Evolutionary conservation across 768 basidiomycete genomes (phyloP), one percentile per base, ranked within the genome.

Genomic region (Kwoniella sp.): DNA sequence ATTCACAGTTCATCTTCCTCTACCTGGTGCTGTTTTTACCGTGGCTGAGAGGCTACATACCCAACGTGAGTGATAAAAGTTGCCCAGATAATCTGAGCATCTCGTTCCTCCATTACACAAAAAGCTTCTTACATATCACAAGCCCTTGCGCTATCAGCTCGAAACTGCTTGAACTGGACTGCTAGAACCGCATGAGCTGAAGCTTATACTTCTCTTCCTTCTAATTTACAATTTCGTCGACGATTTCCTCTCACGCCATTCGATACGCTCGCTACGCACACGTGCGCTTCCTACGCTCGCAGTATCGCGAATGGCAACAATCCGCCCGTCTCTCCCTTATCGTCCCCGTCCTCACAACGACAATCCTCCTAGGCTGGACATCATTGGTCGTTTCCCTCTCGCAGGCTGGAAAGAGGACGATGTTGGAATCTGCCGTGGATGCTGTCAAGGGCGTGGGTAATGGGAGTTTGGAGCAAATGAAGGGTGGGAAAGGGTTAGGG

Each of bases 301-400:
- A 79, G 77, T 79, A 79, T 53, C 73, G 74, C 12, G 58, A 69
- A 63, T 79, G 77, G 77, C 77, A 79, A 60, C 60, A 72, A 47
- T 79, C 77, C 9, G 69, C 68, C 17, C 60, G 77, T 24, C 55
- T 78, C 9, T 66, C 71, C 8, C 26, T 73, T 15, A 68, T 78
- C 30, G 75, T 78, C 17, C 77, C 77, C 1, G 65, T 72, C 13
- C 58, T 79, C 13, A 79, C 77, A 15, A n/a, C 62, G 2, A 59
- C 74, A 2, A 79, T 79, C 48, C 59, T 79, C 3, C 49, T 70
- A 0, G 76, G 77, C 24, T 79, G 74, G 74, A 68, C 66, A 21
- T 60, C 55, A n/a, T 64, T 68, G 55, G 72, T 77, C 49, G 49
- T 75, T 1, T 65, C 77, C 4, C 67, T 79, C n/a, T 68, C 72